Evolutionary conservation across 1,284 basidiomycete genomes (phyloP).

Genomic region (Ceratobasidium sp.): DNA sequence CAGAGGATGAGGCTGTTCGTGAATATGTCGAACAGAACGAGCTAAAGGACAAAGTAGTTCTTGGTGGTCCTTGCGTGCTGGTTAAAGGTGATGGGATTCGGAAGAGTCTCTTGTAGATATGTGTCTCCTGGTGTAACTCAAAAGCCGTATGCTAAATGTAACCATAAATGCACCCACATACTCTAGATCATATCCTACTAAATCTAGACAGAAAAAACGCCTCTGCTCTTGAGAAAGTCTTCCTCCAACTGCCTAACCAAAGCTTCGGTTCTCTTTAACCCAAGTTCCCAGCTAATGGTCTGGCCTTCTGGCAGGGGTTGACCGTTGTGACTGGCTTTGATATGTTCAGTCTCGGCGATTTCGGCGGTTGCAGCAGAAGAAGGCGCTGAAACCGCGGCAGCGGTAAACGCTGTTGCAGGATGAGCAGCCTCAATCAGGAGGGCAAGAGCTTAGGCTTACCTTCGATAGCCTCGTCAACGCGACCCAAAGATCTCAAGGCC

Average conservation of each 20-base stretch:
- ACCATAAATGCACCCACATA: no score
- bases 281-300: conserved; percentile 8
- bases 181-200: no score
- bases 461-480: conserved; percentile 10
- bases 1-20: conserved; percentile 66
- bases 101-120: conserved; percentile 1
- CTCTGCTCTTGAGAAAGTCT: conserved; percentile 17
- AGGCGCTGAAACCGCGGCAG: conserved; percentile 8
- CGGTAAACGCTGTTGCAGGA: conserved; percentile 12
- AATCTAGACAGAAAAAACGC: conserved; percentile 15
- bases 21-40: conserved; percentile 62
- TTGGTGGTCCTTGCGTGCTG: conserved; percentile 78
- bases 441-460: neutral
- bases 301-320: conserved; percentile 1
- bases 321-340: conserved; percentile 1
- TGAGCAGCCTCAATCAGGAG: neutral
- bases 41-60: conserved; percentile 67
- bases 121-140: neutral
- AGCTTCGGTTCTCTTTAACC: conserved; percentile 19
- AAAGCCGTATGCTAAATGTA: neutral
- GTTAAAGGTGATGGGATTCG: conserved; percentile 68
- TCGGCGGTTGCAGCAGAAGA: conserved; percentile 17
- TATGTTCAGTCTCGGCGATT: conserved; percentile 13
- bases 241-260: conserved; percentile 21
- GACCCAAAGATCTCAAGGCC: conserved; percentile 14